Percentiles rank a stretch among this genome's conserved stretches.
phyloP scores from a whole-genome alignment of 768 basidiomycete species.

The Hysterangium stoloniferum region DNA sequence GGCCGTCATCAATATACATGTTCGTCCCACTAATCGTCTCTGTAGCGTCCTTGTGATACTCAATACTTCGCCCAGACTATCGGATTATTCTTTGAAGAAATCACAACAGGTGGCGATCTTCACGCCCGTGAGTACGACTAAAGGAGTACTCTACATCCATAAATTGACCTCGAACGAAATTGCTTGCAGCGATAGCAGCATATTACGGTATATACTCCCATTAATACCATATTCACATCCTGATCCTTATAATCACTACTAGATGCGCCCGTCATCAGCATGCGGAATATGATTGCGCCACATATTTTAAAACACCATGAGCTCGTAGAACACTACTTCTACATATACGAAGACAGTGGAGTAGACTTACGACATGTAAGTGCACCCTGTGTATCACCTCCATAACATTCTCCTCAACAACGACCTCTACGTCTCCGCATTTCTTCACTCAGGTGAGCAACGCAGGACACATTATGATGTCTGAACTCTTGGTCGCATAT shows the following conservation, averaged over 20 bases:
- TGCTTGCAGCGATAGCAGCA: slow-evolving; percentile 5
- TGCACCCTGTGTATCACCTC: not conserved
- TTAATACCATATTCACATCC: not conserved
- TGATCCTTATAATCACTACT: not conserved
- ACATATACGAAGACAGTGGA: not conserved
- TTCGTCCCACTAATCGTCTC: not conserved
- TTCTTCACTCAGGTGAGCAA: slow-evolving; percentile 2
- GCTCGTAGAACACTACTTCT: slow-evolving; percentile 10
- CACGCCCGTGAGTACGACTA: slow-evolving; percentile 5
- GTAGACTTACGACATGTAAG: slow-evolving; percentile 13
- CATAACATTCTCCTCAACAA: not conserved
- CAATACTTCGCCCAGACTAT: slow-evolving; percentile 2
- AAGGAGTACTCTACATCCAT: not conserved
- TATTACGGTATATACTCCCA: slow-evolving; percentile 8
- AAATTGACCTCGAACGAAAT: not conserved
- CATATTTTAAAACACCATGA: slow-evolving; percentile 6
- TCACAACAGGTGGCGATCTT: slow-evolving; percentile 13
- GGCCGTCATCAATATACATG: slow-evolving; percentile 12
- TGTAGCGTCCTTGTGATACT: not conserved
- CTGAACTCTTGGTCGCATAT: slow-evolving; percentile 10
- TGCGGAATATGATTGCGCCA: slow-evolving; percentile 12
- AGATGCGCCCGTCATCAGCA: slow-evolving; percentile 11
- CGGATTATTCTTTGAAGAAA: slow-evolving; percentile 5
- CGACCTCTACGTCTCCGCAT: not conserved
- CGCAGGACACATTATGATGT: slow-evolving; percentile 11